Evolutionary conservation across 805 yeast species (phyloP), one percentile per base, ranked within the genome.

Genomic region (Saturnispora bothae): DNA sequence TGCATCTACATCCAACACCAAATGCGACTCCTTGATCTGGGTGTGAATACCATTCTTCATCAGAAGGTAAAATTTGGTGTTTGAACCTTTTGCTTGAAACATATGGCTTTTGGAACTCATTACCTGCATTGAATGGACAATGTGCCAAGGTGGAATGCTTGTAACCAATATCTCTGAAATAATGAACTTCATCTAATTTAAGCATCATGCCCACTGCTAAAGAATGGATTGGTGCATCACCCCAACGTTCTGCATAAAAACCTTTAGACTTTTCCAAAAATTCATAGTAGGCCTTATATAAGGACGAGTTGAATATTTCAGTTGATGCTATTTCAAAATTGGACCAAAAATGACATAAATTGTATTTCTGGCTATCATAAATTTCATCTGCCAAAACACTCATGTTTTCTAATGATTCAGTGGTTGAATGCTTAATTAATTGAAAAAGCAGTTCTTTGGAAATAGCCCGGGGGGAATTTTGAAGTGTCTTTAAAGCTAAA

Each of bases 141-240:
- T 88, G 96, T 29, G 72, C 78, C 38, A 86, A 63, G 0, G 80
- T 72, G 1, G 89, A 71, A 54, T 89, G 96, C 40, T 73, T 67
- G 59, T 88, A 89, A 0, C 97, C 97, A 46, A 89, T 78, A 52
- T 89, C 96, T 45, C 96, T 64, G 61, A 89, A 89, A 59, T 86
- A 89, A 59, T 89, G 96, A 8, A 89, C 63, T 41, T 88, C 83
- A 2, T 71, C 63, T 3, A 77, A 57, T 42, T 80, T 68, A 30
- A 88, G 61, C 49, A 82, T 65, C 70, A 92, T 66, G 0, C 85
- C 89, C 4, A 82, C 73, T 0, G 94, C 97, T 17, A 92, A 59
- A 0, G 96, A 79, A 56, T 86, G 96, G 4, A 89, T 77, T 0
- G 96, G 95, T 0, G 96, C 96, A 65, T 89, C 97, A 2, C 97